phyloP scores from a whole-genome alignment of 805 yeast species.

The Kodamaea fukazawae region DNA sequence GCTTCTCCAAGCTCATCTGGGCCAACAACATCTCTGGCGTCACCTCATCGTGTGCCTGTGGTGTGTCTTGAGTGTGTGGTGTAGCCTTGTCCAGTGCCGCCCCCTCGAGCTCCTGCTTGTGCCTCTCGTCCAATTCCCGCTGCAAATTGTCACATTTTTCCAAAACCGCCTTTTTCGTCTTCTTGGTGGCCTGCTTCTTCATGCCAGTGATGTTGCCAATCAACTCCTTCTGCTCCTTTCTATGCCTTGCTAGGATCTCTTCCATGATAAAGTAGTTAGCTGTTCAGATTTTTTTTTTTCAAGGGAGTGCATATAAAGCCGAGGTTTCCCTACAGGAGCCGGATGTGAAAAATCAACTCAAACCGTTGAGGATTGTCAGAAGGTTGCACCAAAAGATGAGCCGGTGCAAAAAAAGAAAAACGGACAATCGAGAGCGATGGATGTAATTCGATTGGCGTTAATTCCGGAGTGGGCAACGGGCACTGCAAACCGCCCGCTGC shows the following conservation, averaged over 20 bases:
- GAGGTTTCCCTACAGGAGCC: too few species aligned
- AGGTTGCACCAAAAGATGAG: too few species aligned
- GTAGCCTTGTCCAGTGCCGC: background rate
- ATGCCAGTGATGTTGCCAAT: constrained; percentile 66
- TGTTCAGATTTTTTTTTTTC: too few species aligned
- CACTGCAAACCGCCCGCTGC: too few species aligned
- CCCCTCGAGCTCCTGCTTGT: constrained; percentile 47
- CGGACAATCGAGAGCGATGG: too few species aligned
- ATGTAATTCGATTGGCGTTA: too few species aligned
- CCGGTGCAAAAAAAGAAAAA: too few species aligned
- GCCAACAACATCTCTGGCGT: constrained; percentile 1
- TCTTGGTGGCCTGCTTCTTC: constrained; percentile 81
- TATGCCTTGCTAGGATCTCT: constrained; percentile 56
- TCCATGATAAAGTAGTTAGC: constrained; percentile 27
- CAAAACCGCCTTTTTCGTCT: constrained; percentile 66
- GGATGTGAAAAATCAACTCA: too few species aligned
- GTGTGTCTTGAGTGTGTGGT: too few species aligned
- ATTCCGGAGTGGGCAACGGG: too few species aligned
- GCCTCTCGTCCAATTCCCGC: constrained; percentile 50
- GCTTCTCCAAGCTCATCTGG: background rate
- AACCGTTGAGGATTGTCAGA: too few species aligned
- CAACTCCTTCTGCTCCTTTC: constrained; percentile 66
- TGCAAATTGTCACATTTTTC: constrained; percentile 61
- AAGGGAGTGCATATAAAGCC: too few species aligned
- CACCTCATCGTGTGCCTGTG: background rate